Evolutionary conservation across 805 yeast genomes (phyloP).

Genomic region (Barnettozyma salicaria): DNA sequence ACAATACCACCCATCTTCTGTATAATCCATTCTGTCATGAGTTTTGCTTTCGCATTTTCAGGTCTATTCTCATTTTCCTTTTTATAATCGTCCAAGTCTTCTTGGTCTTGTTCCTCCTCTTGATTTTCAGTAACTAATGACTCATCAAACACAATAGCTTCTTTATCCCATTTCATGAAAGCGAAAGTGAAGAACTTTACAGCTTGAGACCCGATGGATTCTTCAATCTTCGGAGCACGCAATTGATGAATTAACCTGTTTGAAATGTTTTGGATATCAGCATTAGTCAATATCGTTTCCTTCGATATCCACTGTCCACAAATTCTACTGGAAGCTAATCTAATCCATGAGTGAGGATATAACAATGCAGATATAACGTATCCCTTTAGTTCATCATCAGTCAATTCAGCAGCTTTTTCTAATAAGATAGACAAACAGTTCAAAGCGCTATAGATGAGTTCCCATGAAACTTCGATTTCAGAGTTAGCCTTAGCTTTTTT

Average conservation of each 20-base stretch:
- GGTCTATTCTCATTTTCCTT: slow-evolving; percentile 22
- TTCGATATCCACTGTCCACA: slow-evolving; percentile 46
- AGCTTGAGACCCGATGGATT: slow-evolving; percentile 54
- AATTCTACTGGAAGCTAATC: slow-evolving; percentile 59
- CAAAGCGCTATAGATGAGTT: slow-evolving; percentile 62
- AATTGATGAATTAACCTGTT: slow-evolving; percentile 69
- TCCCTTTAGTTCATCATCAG: slow-evolving; percentile 31
- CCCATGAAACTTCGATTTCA: slow-evolving; percentile 58
- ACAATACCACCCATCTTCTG: slow-evolving; percentile 55
- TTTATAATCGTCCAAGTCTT: slow-evolving; percentile 21
- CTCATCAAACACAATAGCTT: slow-evolving; percentile 31
- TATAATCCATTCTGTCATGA: slow-evolving; percentile 55
- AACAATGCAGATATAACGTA: slow-evolving; percentile 49
- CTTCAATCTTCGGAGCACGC: slow-evolving; percentile 69
- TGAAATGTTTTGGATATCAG: slow-evolving; percentile 61
- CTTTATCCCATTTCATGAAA: slow-evolving; percentile 51
- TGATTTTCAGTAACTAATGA: slow-evolving; percentile 22
- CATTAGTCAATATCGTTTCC: slow-evolving; percentile 31
- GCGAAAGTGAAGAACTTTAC: slow-evolving; percentile 62
- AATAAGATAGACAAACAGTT: slow-evolving; percentile 41
- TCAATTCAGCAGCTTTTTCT: slow-evolving; percentile 26
- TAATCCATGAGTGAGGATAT: slow-evolving; percentile 90
- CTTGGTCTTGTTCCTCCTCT: slow-evolving; percentile 21
- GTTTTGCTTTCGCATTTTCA: slow-evolving; percentile 20
- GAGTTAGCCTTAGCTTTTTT: slow-evolving; percentile 34